Evolutionary conservation across 305 asterid genomes (phyloP), one percentile per base, ranked within the genome.

Genomic region (Rubia balearica): DNA sequence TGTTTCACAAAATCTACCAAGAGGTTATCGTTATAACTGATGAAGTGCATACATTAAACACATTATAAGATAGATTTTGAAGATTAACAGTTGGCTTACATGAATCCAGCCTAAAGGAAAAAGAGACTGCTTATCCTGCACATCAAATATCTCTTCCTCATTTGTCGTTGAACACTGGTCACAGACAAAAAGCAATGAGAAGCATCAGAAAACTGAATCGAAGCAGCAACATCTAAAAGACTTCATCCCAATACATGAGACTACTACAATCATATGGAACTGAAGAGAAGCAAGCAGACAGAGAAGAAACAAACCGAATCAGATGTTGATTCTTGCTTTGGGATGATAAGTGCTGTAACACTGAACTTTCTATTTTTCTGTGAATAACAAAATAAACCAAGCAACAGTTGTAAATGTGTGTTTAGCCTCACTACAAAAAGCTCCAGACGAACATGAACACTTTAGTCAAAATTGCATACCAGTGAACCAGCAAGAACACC

Each of bases 31-130:
- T 14, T 41, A 30, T 53, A 41, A 13, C 38, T 12, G 59, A 62
- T 61, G 61, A 30, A 38, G 33, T 43, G 14, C 3, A 10, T 6
- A 19, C 8, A n/a, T 12, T 49, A 16, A 68, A 41, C 65, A 33
- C 11, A 36, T 27, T 22, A 27, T 5, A 7, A 49, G 41, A 9
- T 16, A 21, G 30, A 68, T 21, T 17, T 36, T 27, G 16, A 73
- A 27, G 40, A 41, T 59, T 45, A 16, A 6, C 60, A 73, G 48
- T 46, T 46, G 67, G 77, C 95, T 85, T 85, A 89, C 99, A 86
- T 94, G 99, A 82, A 94, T 94, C 97, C 99, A 94, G 69, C 97
- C 97, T 67, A 94, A 83, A 48, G 97, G 96, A 75, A 94, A 94
- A 75, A 94, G 92, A 65, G 81, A 69, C 77, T 68, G 95, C 83